A percentile compares a stretch with the other conserved stretches of the same genome.
These are phyloP conservation scores for Aspergillus awamori DNA, from an alignment of 2,329 filamentous ascomycete genomes.

Conservation along the genomic window DNA sequence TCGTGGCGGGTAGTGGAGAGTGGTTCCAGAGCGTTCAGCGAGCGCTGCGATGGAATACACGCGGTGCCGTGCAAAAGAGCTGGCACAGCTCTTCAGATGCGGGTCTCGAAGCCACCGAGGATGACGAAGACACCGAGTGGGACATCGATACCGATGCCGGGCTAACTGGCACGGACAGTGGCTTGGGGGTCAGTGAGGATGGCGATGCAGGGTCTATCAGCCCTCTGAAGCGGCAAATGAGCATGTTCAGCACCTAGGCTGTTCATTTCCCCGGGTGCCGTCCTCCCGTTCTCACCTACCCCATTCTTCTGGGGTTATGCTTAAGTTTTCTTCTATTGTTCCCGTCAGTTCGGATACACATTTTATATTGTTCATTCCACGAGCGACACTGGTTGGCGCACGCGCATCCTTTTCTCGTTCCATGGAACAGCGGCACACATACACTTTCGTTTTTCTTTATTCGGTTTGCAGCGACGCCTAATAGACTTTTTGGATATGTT, in stretches of 20 bases:
- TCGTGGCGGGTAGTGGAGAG: constrained; percentile 83
- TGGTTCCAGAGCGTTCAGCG: constrained; percentile 97
- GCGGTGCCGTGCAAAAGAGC: constrained; percentile 87
- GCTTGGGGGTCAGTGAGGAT: constrained; percentile 66
- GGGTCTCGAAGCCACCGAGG: constrained; percentile 45
- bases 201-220: constrained; percentile 61
- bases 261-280: background rate
- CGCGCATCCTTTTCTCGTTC: background rate
- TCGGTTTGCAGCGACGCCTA: constrained; percentile 3
- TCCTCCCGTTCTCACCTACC: background rate
- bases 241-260: constrained; percentile 64
- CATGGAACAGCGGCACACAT: background rate
- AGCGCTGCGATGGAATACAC: constrained; percentile 91
- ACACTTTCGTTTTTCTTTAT: background rate
- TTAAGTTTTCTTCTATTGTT: constrained; percentile 5
- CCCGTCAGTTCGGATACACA: background rate
- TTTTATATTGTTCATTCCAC: constrained; percentile 5
- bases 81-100: constrained; percentile 59
- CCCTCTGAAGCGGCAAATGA: constrained; percentile 73
- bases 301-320: background rate
- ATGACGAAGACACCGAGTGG: constrained; percentile 68
- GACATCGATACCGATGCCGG: constrained; percentile 85
- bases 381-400: constrained; percentile 15
- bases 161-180: constrained; percentile 48
- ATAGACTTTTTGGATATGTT: constrained; percentile 5